phyloP scores from a whole-genome alignment of 768 basidiomycete genomes.

The Lactarius deliciosus region DNA sequence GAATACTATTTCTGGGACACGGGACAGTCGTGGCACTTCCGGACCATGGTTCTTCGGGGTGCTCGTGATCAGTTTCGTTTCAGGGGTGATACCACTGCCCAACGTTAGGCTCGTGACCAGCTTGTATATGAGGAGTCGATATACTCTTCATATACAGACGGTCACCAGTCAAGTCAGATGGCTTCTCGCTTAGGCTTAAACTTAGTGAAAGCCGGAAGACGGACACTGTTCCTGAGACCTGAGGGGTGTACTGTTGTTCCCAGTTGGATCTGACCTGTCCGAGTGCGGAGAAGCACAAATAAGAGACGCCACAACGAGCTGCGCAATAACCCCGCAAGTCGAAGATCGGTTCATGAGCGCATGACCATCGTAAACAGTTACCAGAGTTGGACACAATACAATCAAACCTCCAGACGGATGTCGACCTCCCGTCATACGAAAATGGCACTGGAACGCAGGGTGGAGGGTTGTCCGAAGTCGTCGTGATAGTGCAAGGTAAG shows the following conservation, averaged over 20 bases:
- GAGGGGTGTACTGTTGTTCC: background rate
- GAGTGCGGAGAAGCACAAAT: background rate
- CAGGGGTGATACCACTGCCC: background rate
- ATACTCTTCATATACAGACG: background rate
- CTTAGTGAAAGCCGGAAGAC: background rate
- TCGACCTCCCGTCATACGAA: background rate
- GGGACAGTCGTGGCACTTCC: background rate
- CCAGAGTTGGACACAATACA: background rate
- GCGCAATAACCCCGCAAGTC: background rate
- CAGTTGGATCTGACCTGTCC: background rate
- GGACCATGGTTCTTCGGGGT: background rate
- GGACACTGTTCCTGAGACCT: background rate
- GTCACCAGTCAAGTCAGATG: background rate
- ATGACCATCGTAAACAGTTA: background rate
- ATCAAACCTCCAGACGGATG: background rate
- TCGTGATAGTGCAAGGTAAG: conserved; percentile 18
- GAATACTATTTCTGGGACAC: background rate
- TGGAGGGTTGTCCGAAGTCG: conserved; percentile 9
- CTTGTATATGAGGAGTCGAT: background rate
- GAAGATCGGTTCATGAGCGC: background rate
- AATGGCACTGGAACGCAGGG: no score
- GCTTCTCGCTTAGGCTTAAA: background rate
- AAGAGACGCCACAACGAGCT: background rate
- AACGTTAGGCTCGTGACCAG: background rate
- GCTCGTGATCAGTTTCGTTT: background rate